Conservation (phyloP, 192 early-diverging fungal species). For the Linnemannia elongata region DNA sequence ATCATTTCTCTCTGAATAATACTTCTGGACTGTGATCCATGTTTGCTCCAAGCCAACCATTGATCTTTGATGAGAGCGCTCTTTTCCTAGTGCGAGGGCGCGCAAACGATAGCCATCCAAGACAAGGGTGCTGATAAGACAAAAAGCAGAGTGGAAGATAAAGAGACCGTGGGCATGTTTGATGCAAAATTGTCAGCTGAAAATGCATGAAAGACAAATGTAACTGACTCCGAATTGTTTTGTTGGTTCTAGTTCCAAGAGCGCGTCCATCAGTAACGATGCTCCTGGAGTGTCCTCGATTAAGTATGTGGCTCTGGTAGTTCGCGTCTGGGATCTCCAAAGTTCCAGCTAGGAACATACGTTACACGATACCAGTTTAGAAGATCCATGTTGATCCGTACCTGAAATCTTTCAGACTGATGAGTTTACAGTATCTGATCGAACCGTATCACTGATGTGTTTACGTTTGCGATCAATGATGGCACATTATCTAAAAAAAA, state of each 20-base stretch:
- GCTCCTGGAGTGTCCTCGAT: too few relatives aligned
- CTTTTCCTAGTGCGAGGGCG: not conserved
- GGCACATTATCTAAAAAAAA: too few relatives aligned
- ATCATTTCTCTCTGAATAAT: not conserved
- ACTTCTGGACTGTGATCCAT: not conserved
- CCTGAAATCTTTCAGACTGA: not conserved
- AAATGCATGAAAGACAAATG: not conserved
- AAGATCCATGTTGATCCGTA: not conserved
- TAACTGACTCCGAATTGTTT: too few relatives aligned
- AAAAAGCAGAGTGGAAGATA: not conserved
- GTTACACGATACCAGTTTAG: too few relatives aligned
- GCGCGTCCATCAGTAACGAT: too few relatives aligned
- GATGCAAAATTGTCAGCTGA: not conserved
- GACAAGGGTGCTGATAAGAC: too few relatives aligned
- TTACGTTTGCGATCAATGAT: not conserved
- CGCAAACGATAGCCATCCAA: not conserved
- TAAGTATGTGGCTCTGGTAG: too few relatives aligned
- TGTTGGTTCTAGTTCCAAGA: too few relatives aligned
- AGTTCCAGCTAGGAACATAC: too few relatives aligned
- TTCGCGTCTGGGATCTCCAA: too few relatives aligned
- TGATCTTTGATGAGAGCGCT: not conserved
- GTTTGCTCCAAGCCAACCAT: not conserved
- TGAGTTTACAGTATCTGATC: not conserved
- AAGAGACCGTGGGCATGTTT: not conserved
- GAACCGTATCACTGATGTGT: not conserved